These are phyloP conservation scores for Zygotorulaspora danielsina DNA, from an alignment of 805 yeast species.

Conservation along the genomic window DNA sequence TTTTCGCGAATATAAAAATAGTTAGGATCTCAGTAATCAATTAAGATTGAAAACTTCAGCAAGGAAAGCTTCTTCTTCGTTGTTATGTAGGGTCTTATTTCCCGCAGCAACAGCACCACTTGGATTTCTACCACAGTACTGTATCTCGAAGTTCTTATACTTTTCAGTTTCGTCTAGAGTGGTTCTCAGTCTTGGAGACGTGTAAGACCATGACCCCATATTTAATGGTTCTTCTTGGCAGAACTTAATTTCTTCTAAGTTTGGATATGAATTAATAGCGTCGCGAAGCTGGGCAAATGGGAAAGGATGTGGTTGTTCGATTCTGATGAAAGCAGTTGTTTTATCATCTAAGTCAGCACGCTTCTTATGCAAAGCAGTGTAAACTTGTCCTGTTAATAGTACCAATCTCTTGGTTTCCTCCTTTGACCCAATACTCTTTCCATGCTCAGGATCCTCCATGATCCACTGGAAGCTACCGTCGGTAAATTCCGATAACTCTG, in stretches of 20 bases:
- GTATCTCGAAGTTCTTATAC: conserved; percentile 53
- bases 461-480: conserved; percentile 94
- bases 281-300: conserved; percentile 93
- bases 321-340: conserved; percentile 79
- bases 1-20: neutral
- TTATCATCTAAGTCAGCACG: conserved; percentile 74
- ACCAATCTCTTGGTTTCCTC: conserved; percentile 86
- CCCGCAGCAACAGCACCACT: conserved; percentile 99
- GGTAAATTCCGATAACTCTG: conserved; percentile 75
- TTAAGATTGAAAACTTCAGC: conserved; percentile 56
- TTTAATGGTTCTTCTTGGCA: conserved; percentile 99
- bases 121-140: conserved; percentile 98
- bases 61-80: conserved; percentile 86
- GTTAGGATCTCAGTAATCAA: conserved; percentile 2
- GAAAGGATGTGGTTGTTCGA: conserved; percentile 98
- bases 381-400: conserved; percentile 88
- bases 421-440: conserved; percentile 68
- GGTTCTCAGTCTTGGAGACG: conserved; percentile 77
- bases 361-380: conserved; percentile 83
- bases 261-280: conserved; percentile 72
- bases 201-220: conserved; percentile 86
- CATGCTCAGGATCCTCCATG: conserved; percentile 86
- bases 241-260: conserved; percentile 85
- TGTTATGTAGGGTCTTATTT: conserved; percentile 76
- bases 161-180: conserved; percentile 69